These are phyloP conservation scores for Bisporella sp. DNA, from an alignment of 2,329 filamentous ascomycete genomes.

Conservation along the genomic window DNA sequence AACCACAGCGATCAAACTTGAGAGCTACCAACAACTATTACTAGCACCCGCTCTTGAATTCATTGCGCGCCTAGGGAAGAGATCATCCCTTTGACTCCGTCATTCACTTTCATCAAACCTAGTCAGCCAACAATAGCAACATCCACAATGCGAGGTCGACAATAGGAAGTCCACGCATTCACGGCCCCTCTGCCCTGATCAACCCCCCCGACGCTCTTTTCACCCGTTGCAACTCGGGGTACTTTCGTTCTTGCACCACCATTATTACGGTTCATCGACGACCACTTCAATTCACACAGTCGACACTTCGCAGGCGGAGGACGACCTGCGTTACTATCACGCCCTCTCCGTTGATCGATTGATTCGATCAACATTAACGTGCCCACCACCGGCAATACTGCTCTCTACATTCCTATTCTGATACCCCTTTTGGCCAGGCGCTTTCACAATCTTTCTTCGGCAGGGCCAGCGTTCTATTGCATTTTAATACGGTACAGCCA, in stretches of 20 bases:
- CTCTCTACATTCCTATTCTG: constrained; percentile 3
- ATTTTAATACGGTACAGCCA: constrained; percentile 1
- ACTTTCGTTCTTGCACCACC: background rate
- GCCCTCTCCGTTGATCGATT: background rate
- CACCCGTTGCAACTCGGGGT: background rate
- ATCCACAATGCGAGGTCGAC: background rate
- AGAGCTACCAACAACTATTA: too few relatives aligned
- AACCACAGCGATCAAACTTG: too few relatives aligned
- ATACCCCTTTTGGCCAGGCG: constrained; percentile 14
- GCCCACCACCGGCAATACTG: background rate
- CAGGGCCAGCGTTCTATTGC: constrained; percentile 14
- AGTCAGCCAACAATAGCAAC: background rate
- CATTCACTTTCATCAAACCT: too few relatives aligned
- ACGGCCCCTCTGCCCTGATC: background rate
- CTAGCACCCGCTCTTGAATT: too few relatives aligned
- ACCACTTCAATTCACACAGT: constrained; percentile 27
- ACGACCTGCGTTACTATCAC: constrained; percentile 34
- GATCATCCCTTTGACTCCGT: too few relatives aligned
- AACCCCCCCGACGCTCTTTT: background rate
- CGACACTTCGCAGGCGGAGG: constrained; percentile 44
- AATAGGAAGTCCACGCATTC: background rate
- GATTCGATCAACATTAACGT: constrained; percentile 27
- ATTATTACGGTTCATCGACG: background rate
- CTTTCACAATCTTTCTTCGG: constrained; percentile 8
- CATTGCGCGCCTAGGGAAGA: too few relatives aligned